phyloP scores from a whole-genome alignment of 2,329 filamentous ascomycete genomes.

The Paramyrothecium roridum region DNA sequence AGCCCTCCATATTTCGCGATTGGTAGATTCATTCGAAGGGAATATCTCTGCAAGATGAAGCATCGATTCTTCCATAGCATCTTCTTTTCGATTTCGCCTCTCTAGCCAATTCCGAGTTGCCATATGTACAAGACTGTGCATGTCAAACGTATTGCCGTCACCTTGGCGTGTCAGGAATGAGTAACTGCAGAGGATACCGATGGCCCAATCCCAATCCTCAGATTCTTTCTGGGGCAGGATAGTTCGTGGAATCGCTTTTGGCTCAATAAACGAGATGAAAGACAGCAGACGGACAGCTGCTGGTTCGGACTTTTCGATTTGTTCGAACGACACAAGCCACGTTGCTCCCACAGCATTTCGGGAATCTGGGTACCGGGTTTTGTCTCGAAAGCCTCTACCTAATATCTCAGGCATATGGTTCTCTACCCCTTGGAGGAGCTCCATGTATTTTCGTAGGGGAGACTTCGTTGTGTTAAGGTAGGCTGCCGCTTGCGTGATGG shows the following conservation, averaged over 20 bases:
- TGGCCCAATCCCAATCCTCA: constrained; percentile 12
- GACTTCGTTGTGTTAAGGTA: constrained; percentile 28
- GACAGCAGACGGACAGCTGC: constrained; percentile 29
- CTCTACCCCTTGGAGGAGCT: constrained; percentile 19
- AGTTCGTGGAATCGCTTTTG: constrained; percentile 29
- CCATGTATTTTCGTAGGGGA: constrained; percentile 22
- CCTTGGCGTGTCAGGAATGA: constrained; percentile 15
- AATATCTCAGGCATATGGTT: constrained; percentile 23
- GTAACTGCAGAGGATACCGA: constrained; percentile 22
- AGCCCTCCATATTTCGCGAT: constrained; percentile 5
- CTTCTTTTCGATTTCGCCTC: not conserved
- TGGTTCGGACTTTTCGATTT: constrained; percentile 22
- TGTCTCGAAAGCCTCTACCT: constrained; percentile 28
- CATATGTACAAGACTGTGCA: constrained; percentile 35
- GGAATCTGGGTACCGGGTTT: constrained; percentile 20
- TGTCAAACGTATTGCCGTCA: constrained; percentile 24
- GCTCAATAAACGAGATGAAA: constrained; percentile 32
- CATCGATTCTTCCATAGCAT: not conserved
- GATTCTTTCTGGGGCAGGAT: constrained; percentile 18
- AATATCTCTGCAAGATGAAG: not conserved
- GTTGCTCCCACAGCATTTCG: constrained; percentile 28
- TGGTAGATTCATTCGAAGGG: not conserved
- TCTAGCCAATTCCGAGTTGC: constrained; percentile 23
- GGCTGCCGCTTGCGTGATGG: constrained; percentile 33
- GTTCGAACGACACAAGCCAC: constrained; percentile 36